A percentile compares a stretch with the other conserved stretches of the same genome.
phyloP scores from a whole-genome alignment of 352 stramenopile species.

The Pseudoperonospora humuli region DNA sequence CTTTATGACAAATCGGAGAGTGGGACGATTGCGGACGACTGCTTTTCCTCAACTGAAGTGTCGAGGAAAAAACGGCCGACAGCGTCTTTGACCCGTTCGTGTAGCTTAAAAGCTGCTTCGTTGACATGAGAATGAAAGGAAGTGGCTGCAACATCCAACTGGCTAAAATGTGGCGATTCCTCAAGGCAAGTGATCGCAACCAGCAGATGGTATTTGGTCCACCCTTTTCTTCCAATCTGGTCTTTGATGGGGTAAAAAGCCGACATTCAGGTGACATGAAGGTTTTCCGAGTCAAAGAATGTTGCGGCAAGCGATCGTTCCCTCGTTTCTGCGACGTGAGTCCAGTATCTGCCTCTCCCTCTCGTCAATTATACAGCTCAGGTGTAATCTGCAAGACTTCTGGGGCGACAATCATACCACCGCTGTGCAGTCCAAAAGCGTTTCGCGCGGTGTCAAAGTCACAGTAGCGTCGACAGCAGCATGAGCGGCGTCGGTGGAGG shows the following conservation, averaged over 20 bases:
- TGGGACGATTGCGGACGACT: conserved; percentile 25
- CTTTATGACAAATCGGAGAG: conserved; percentile 16
- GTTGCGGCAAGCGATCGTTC: conserved; percentile 16
- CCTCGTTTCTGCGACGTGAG: conserved; percentile 29
- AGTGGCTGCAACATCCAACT: background rate
- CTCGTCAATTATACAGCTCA: background rate
- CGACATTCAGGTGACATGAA: conserved; percentile 4
- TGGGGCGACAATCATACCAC: conserved; percentile 19
- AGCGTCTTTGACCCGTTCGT: conserved; percentile 5
- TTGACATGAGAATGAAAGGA: background rate
- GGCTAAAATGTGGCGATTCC: too few relatives aligned
- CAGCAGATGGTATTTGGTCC: conserved; percentile 17
- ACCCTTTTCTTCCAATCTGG: conserved; percentile 24
- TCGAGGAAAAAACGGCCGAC: conserved; percentile 7
- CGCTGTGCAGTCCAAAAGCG: conserved; percentile 3
- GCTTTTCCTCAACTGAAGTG: conserved; percentile 8
- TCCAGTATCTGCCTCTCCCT: conserved; percentile 17
- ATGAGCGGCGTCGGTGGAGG: conserved; percentile 26
- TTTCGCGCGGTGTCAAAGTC: conserved; percentile 2
- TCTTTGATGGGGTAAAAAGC: conserved; percentile 4
- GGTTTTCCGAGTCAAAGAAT: background rate
- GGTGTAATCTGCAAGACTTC: conserved; percentile 14
- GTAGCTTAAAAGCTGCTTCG: background rate
- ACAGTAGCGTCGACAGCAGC: conserved; percentile 7
- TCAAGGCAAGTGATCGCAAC: too few relatives aligned